Conservation (phyloP, 805 yeast genomes). For the Yamadazyma endophytica region DNA sequence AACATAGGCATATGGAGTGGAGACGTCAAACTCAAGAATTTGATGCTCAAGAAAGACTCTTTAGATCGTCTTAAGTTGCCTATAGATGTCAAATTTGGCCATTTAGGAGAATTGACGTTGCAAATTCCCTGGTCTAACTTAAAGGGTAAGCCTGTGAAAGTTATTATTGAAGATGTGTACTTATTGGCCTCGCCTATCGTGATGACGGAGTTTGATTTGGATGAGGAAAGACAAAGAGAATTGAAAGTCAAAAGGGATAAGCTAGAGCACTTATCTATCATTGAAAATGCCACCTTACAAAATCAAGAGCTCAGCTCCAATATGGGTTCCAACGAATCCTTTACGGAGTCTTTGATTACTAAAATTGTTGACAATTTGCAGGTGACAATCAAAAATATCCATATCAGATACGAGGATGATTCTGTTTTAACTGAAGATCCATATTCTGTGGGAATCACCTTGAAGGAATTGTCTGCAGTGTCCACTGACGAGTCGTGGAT, state of each 20-base stretch:
- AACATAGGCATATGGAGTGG: constrained; percentile 98
- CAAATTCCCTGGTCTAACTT: constrained; percentile 97
- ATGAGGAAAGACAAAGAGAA: constrained; percentile 57
- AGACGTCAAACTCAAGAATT: constrained; percentile 79
- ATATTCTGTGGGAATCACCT: constrained; percentile 76
- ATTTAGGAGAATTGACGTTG: constrained; percentile 79
- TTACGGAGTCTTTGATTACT: constrained; percentile 80
- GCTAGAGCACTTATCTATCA: constrained; percentile 60
- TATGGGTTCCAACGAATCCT: constrained; percentile 62
- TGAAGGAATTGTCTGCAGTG: constrained; percentile 85
- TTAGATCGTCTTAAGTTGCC: constrained; percentile 85
- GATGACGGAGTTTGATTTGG: constrained; percentile 45
- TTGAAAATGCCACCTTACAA: constrained; percentile 44
- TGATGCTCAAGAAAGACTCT: constrained; percentile 81
- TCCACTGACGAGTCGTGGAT: constrained; percentile 84
- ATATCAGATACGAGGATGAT: constrained; percentile 85
- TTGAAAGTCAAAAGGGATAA: constrained; percentile 63
- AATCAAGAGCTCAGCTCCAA: constrained; percentile 26
- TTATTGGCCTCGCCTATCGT: constrained; percentile 74
- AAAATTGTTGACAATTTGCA: constrained; percentile 92
- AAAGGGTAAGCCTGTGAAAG: constrained; percentile 87
- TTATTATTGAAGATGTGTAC: constrained; percentile 81
- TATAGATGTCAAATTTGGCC: constrained; percentile 82
- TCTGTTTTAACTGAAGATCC: constrained; percentile 67
- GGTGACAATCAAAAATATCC: constrained; percentile 86